phyloP scores from a whole-genome alignment of 257 asterid species.

The Nicotiana benthamiana region DNA sequence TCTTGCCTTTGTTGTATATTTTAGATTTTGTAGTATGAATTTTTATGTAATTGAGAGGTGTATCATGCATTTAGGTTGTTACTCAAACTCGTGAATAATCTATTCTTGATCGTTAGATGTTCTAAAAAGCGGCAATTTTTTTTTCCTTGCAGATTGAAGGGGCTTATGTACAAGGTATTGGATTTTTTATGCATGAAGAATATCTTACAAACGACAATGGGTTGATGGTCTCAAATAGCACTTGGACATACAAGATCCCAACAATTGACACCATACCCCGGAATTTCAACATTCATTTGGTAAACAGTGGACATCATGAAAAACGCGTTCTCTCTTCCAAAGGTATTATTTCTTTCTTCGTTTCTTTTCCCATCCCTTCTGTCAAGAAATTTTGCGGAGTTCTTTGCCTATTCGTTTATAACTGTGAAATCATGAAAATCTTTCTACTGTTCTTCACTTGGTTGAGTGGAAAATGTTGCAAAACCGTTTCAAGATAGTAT shows the following conservation, averaged over 20 bases:
- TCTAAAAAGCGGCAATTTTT: background rate
- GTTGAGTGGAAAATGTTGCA: background rate
- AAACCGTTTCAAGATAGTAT: background rate
- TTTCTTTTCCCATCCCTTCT: background rate
- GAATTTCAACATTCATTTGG: constrained; percentile 52
- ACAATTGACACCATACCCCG: constrained; percentile 62
- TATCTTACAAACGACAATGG: constrained; percentile 50
- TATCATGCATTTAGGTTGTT: background rate
- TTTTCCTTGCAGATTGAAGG: constrained; percentile 58
- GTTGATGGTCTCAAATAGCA: constrained; percentile 40
- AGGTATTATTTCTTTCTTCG: constrained; percentile 28
- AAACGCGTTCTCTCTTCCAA: constrained; percentile 70
- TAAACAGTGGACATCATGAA: constrained; percentile 57
- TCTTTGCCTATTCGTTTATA: background rate
- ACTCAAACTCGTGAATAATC: background rate
- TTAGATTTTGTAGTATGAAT: background rate
- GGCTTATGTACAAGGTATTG: constrained; percentile 79
- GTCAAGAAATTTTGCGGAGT: background rate
- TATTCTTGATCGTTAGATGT: background rate
- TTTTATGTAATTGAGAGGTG: background rate
- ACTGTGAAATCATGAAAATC: background rate
- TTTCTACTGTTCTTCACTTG: background rate
- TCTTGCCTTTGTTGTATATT: background rate
- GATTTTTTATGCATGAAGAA: constrained; percentile 84
- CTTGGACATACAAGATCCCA: constrained; percentile 84